These are phyloP conservation scores for Forsythia viridissima DNA, from an alignment of 257 asterid genomes.

Conservation along the genomic window DNA sequence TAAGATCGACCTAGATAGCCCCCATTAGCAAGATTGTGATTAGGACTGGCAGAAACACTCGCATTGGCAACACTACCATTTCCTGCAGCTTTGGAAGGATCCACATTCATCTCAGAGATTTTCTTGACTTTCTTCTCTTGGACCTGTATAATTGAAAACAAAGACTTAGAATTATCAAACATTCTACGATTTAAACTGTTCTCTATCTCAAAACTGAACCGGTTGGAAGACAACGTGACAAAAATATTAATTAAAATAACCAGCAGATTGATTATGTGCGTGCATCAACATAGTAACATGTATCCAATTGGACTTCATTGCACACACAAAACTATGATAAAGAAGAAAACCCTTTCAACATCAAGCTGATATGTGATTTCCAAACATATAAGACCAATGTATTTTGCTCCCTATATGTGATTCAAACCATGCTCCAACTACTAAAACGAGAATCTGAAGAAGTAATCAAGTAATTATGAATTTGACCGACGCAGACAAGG, in stretches of 20 bases:
- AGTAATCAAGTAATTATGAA: not conserved
- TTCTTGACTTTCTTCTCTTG: slow-evolving; percentile 98
- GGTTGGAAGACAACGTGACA: not conserved
- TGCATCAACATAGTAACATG: not conserved
- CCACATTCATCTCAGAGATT: slow-evolving; percentile 78
- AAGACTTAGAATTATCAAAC: slow-evolving; percentile 19
- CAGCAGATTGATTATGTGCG: not conserved
- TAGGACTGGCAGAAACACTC: slow-evolving; percentile 60
- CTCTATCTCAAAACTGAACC: not conserved
- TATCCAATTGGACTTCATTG: slow-evolving; percentile 1
- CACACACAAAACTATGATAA: slow-evolving; percentile 7
- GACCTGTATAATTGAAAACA: slow-evolving; percentile 59
- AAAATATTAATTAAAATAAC: not conserved
- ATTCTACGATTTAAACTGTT: not conserved
- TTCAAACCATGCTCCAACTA: slow-evolving; percentile 11
- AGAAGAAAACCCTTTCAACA: slow-evolving; percentile 11
- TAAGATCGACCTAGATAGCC: slow-evolving; percentile 52
- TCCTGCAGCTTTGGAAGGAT: slow-evolving; percentile 61
- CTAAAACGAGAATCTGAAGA: slow-evolving; percentile 12
- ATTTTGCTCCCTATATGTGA: not conserved
- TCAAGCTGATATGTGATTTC: not conserved
- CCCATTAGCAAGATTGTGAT: slow-evolving; percentile 67
- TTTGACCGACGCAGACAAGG: not conserved
- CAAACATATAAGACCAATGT: not conserved
- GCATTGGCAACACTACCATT: slow-evolving; percentile 68